These are phyloP conservation scores for Globisporangium solare DNA, from an alignment of 352 stramenopile species.

Conservation along the genomic window DNA sequence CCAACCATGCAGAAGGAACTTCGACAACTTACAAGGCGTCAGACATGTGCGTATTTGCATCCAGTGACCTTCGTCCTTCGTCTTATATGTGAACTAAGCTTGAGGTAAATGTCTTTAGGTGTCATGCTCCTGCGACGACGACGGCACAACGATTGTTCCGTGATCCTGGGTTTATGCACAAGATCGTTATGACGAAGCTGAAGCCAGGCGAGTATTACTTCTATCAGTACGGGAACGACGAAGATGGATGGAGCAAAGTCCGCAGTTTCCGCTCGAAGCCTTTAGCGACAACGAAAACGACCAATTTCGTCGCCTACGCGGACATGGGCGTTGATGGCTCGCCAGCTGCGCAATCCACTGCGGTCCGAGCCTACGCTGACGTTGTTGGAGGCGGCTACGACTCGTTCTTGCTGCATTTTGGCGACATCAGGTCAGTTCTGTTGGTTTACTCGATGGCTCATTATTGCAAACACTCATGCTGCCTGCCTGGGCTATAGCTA, in stretches of 20 bases:
- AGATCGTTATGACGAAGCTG: constrained; percentile 43
- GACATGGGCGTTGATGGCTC: constrained; percentile 12
- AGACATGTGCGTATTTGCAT: constrained; percentile 42
- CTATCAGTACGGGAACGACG: constrained; percentile 59
- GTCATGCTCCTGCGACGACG: constrained; percentile 45
- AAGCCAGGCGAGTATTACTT: constrained; percentile 40
- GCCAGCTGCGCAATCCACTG: constrained; percentile 10
- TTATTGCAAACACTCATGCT: too few species aligned
- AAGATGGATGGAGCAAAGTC: constrained; percentile 22
- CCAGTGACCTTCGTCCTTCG: background rate
- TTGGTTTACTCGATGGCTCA: too few species aligned
- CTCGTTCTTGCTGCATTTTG: constrained; percentile 14
- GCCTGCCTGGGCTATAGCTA: too few species aligned
- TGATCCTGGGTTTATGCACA: constrained; percentile 64
- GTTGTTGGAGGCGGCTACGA: constrained; percentile 9
- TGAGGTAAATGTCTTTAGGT: constrained; percentile 20
- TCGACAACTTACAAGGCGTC: constrained; percentile 4
- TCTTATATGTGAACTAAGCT: too few species aligned
- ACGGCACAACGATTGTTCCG: constrained; percentile 39
- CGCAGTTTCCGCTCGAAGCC: background rate
- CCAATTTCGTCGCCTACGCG: constrained; percentile 10
- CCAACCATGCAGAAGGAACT: background rate
- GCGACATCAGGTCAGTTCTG: constrained; percentile 3
- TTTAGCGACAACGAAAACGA: too few species aligned
- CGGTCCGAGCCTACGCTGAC: constrained; percentile 11